Percentiles rank a stretch among this genome's conserved stretches.
Evolutionary conservation across 75 land plant genomes (phyloP).

Genomic region (Cunninghamia lanceolata): DNA sequence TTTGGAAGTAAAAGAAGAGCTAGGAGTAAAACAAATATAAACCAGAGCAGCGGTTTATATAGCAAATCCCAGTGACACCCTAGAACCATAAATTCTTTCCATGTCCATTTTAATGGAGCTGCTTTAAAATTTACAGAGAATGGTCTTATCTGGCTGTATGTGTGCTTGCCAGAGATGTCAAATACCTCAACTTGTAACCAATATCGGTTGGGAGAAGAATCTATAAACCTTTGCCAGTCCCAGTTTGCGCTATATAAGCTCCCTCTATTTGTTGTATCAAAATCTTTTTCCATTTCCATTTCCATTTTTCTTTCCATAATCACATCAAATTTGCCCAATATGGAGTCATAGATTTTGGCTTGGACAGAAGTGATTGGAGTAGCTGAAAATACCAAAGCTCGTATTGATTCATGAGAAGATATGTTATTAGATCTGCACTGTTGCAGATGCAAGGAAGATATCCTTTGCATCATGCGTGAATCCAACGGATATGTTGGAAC

Average conservation of each 20-base stretch:
- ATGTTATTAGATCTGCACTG: conserved; percentile 19
- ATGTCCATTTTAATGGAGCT: conserved; percentile 47
- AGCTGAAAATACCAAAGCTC: conserved; percentile 78
- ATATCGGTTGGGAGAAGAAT: conserved; percentile 54
- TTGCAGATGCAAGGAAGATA: conserved; percentile 28
- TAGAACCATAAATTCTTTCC: conserved; percentile 83
- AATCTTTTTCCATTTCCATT: conserved; percentile 39
- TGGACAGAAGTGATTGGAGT: conserved; percentile 46
- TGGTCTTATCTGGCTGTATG: conserved; percentile 51
- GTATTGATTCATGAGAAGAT: conserved; percentile 32
- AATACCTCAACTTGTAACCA: conserved; percentile 65
- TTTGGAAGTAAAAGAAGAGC: conserved; percentile 55
- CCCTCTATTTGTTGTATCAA: conserved; percentile 25
- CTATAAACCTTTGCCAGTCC: conserved; percentile 66
- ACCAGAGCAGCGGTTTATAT: conserved; percentile 62
- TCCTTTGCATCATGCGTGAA: conserved; percentile 65
- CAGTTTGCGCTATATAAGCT: conserved; percentile 58
- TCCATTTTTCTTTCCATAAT: conserved; percentile 42
- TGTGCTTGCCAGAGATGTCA: conserved; percentile 41
- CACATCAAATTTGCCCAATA: conserved; percentile 31
- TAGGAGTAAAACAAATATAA: conserved; percentile 19
- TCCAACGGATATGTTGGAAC: conserved; percentile 95
- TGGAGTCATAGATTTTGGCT: conserved; percentile 64
- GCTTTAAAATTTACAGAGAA: conserved; percentile 69
- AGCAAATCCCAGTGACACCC: conserved; percentile 66